phyloP scores from a whole-genome alignment of 1,284 basidiomycete genomes.

The Exobasidium rhododendri region DNA sequence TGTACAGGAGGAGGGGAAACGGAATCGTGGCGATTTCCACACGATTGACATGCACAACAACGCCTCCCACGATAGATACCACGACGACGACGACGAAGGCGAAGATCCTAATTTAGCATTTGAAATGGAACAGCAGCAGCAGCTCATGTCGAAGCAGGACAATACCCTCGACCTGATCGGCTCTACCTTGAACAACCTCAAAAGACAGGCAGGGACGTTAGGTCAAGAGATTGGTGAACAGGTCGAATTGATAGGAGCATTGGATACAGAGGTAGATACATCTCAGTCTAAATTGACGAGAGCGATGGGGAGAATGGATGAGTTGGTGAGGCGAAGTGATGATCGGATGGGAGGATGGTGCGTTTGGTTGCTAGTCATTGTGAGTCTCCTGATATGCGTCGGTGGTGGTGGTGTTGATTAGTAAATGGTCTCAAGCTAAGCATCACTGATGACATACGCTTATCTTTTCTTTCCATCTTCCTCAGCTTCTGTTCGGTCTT shows the following conservation, averaged over 20 bases:
- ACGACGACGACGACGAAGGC: slow-evolving; percentile 24
- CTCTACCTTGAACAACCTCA: slow-evolving; percentile 34
- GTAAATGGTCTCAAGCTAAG: too few relatives aligned
- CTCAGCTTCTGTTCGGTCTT: neutral
- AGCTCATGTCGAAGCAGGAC: slow-evolving; percentile 46
- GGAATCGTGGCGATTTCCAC: neutral
- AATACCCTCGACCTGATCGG: slow-evolving; percentile 48
- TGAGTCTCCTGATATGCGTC: slow-evolving; percentile 19
- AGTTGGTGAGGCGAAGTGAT: slow-evolving; percentile 40
- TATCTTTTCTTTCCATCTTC: too few relatives aligned
- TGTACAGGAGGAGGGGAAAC: neutral
- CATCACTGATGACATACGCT: too few relatives aligned
- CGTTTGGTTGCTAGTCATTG: slow-evolving; percentile 49
- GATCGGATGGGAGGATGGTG: slow-evolving; percentile 52
- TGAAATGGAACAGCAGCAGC: slow-evolving; percentile 51
- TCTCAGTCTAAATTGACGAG: slow-evolving; percentile 36
- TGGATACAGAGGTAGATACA: slow-evolving; percentile 46
- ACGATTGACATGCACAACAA: slow-evolving; percentile 27
- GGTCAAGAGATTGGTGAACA: slow-evolving; percentile 51
- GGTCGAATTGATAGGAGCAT: slow-evolving; percentile 45
- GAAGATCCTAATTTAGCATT: slow-evolving; percentile 40
- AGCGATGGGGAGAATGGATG: slow-evolving; percentile 50
- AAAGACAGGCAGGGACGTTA: slow-evolving; percentile 46
- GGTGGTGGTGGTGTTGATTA: neutral
- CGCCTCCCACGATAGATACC: neutral